Evolutionary conservation across 805 yeast genomes (phyloP).

Genomic region (Naumovozyma dairenensis): DNA sequence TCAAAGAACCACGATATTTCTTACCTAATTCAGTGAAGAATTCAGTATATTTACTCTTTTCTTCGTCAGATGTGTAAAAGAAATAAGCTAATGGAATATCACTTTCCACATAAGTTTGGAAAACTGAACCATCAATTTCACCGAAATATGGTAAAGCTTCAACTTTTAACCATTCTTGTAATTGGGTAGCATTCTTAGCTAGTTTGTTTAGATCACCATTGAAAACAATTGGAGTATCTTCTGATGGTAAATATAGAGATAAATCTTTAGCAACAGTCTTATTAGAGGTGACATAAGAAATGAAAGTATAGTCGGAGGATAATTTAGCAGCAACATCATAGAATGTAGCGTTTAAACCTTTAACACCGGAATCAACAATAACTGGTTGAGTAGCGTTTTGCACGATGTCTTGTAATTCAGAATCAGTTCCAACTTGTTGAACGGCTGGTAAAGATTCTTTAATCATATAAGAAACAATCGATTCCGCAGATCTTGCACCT

Average conservation of each 20-base stretch:
- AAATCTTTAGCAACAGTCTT: constrained; percentile 29
- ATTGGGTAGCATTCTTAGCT: constrained; percentile 34
- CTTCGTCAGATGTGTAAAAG: constrained; percentile 65
- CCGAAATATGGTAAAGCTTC: constrained; percentile 24
- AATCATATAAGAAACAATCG: constrained; percentile 69
- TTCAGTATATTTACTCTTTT: constrained; percentile 47
- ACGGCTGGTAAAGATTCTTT: constrained; percentile 78
- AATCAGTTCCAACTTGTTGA: constrained; percentile 36
- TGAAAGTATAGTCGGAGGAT: constrained; percentile 58
- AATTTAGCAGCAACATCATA: constrained; percentile 47
- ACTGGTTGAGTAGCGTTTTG: constrained; percentile 38
- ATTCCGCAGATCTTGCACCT: constrained; percentile 76
- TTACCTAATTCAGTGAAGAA: constrained; percentile 56
- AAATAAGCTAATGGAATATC: constrained; percentile 78
- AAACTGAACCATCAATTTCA: constrained; percentile 77
- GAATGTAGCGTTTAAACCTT: constrained; percentile 46
- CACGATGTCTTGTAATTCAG: constrained; percentile 40
- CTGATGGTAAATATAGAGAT: constrained; percentile 25
- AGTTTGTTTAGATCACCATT: constrained; percentile 18
- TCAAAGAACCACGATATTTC: constrained; percentile 66
- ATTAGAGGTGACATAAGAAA: constrained; percentile 31
- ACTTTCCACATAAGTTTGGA: constrained; percentile 60
- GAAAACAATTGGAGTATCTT: constrained; percentile 25
- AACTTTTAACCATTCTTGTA: constrained; percentile 34
- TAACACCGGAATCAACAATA: constrained; percentile 44